A percentile compares a stretch with the other conserved stretches of the same genome.
Evolutionary conservation across 2,329 filamentous ascomycete species (phyloP).

Genomic region (Fusarium buxicola): DNA sequence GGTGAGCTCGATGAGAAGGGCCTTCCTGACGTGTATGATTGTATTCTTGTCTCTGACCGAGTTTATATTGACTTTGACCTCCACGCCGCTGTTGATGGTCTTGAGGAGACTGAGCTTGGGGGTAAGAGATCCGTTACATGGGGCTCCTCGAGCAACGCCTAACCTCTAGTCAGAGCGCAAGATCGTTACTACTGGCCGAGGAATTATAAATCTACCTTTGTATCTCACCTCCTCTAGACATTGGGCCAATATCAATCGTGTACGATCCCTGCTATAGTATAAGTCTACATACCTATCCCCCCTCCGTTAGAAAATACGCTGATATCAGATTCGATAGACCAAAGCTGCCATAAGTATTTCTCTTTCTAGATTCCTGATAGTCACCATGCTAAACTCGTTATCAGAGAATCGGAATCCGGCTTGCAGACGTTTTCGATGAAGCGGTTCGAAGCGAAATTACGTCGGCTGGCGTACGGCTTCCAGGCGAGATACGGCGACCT

Average conservation of each 20-base stretch:
- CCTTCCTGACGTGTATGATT: neutral
- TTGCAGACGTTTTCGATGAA: constrained; percentile 65
- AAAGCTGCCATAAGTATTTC: neutral
- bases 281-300: too few relatives aligned
- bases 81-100: neutral
- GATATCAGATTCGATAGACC: too few relatives aligned
- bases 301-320: too few relatives aligned
- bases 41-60: neutral
- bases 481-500: constrained; percentile 77
- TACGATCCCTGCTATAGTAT: constrained; percentile 9
- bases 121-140: neutral
- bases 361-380: too few relatives aligned
- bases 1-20: neutral
- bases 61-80: neutral
- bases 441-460: constrained; percentile 74
- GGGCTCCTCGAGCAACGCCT: neutral
- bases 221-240: too few relatives aligned
- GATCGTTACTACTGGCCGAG: constrained; percentile 14
- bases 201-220: too few relatives aligned
- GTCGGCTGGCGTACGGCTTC: constrained; percentile 67
- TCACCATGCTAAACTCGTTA: too few relatives aligned
- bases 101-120: constrained; percentile 1
- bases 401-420: constrained; percentile 15
- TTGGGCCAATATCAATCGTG: too few relatives aligned
- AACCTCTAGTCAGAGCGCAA: constrained; percentile 3